Base-by-base conservation (phyloP, 2,329 filamentous ascomycete species). In the Cercospora zeina region DNA sequence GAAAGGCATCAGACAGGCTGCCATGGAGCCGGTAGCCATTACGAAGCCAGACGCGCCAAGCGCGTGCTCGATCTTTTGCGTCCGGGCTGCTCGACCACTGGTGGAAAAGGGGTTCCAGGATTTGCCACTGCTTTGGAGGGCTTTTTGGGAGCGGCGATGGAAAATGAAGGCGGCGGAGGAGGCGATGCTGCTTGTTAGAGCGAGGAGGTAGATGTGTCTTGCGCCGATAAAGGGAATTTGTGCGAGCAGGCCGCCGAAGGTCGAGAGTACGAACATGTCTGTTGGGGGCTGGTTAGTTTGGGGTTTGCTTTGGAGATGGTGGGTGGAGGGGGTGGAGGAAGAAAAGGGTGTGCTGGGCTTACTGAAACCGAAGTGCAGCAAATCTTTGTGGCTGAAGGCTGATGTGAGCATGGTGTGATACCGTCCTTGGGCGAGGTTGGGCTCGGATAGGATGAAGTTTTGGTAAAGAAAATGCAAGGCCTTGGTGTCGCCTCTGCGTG, bases 31-130 rank as follows among this genome's bases (percentile, higher is more conserved):
- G 13, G 79, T 54, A 3, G 79, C 79, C 71, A 76, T 76, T 19
- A 80, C 71, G 0, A 74, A 67, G 0, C 79, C 79, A 42, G 75
- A 78, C 36, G 79, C 79, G 0, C 77, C 77, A 8, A 78, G 33
- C 10, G 42, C 16, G 61, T 62, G n/a, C 39, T 36, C 34, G 14
- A 59, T 47, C 1, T 8, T 39, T 31, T 30, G 42, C 21, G 33
- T 51, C 3, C 33, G 31, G 8, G 11, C 8, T 34, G 31, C 16
- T 30, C 21, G 11, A 21, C 16, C 31, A n/a, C 10, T 3, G 37
- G 36, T 2, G 27, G 31, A 34, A 27, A 53, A 34, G 27, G 49
- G 31, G 24, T 39, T 47, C 36, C 45, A 49, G 2, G 27, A 27
- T 47, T 21, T 37, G 19, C 11, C 4, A 14, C 14, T 24, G 14